Evolutionary conservation across 169 alveolate species (phyloP).

Genomic region (Babesia microti): DNA sequence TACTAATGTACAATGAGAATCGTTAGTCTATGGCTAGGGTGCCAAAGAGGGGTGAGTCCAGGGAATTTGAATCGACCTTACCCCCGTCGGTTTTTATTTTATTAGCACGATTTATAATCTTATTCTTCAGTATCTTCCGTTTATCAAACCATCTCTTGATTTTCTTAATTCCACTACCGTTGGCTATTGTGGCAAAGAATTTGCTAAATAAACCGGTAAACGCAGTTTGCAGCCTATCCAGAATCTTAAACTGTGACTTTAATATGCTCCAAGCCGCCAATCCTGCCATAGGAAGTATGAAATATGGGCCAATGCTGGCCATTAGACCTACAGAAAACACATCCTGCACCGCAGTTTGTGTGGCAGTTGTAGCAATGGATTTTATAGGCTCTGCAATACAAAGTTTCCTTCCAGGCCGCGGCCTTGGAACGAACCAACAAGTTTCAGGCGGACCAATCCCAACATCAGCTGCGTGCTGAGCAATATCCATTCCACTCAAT

Average conservation of each 20-base stretch:
- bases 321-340: constrained; percentile 56
- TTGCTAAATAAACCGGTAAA: constrained; percentile 36
- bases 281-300: constrained; percentile 62
- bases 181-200: constrained; percentile 52
- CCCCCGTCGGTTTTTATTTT: too few species aligned
- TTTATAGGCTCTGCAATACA: constrained; percentile 40
- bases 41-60: too few species aligned
- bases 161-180: constrained; percentile 33
- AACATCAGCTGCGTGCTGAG: constrained; percentile 59
- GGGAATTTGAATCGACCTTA: too few species aligned
- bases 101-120: constrained; percentile 27
- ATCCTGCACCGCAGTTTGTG: constrained; percentile 44
- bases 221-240: constrained; percentile 60
- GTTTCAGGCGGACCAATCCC: constrained; percentile 55
- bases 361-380: constrained; percentile 34
- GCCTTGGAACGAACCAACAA: constrained; percentile 45
- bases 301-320: constrained; percentile 60
- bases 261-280: constrained; percentile 53
- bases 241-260: constrained; percentile 57
- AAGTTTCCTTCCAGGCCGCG: constrained; percentile 44
- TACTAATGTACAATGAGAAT: too few species aligned
- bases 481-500: constrained; percentile 55
- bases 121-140: constrained; percentile 26
- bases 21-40: too few species aligned
- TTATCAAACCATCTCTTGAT: constrained; percentile 43